phyloP scores from a whole-genome alignment of 331 rosid species.

The Stylosanthes scabra region DNA sequence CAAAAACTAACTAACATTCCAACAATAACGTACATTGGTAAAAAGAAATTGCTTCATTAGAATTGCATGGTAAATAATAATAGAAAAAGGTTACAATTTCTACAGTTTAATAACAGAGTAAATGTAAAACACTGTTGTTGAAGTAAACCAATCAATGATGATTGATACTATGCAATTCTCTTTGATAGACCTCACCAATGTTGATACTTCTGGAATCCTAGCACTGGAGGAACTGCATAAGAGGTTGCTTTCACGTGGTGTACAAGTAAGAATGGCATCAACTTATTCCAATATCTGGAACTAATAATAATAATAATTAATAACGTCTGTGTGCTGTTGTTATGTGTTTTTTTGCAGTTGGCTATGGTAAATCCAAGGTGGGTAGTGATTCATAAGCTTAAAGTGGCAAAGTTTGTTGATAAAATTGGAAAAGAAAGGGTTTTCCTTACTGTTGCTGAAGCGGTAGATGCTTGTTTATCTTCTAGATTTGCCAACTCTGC shows the following conservation, averaged over 20 bases:
- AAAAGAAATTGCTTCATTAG: too few relatives aligned
- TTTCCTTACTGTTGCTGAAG: constrained; percentile 74
- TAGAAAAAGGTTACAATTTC: too few relatives aligned
- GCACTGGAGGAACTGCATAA: constrained; percentile 76
- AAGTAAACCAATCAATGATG: background rate
- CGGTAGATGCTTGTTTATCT: constrained; percentile 64
- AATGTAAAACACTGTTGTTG: too few relatives aligned
- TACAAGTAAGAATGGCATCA: constrained; percentile 50
- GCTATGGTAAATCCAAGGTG: constrained; percentile 80
- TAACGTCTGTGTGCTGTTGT: background rate
- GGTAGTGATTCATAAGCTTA: constrained; percentile 85
- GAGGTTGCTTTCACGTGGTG: constrained; percentile 57
- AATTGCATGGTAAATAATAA: too few relatives aligned
- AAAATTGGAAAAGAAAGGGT: constrained; percentile 72
- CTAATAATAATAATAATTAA: too few relatives aligned
- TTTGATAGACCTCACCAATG: constrained; percentile 63
- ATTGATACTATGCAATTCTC: background rate
- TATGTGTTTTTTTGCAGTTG: constrained; percentile 53
- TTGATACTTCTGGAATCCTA: constrained; percentile 86
- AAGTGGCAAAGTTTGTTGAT: constrained; percentile 69
- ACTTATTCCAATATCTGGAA: background rate
- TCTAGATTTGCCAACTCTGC: constrained; percentile 37
- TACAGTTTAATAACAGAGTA: too few relatives aligned
- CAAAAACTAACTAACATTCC: too few relatives aligned
- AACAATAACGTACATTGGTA: too few relatives aligned